Evolutionary conservation across 2,329 filamentous ascomycete species (phyloP), one percentile per base, ranked within the genome.

Genomic region (Hirsutella minnesotensis): DNA sequence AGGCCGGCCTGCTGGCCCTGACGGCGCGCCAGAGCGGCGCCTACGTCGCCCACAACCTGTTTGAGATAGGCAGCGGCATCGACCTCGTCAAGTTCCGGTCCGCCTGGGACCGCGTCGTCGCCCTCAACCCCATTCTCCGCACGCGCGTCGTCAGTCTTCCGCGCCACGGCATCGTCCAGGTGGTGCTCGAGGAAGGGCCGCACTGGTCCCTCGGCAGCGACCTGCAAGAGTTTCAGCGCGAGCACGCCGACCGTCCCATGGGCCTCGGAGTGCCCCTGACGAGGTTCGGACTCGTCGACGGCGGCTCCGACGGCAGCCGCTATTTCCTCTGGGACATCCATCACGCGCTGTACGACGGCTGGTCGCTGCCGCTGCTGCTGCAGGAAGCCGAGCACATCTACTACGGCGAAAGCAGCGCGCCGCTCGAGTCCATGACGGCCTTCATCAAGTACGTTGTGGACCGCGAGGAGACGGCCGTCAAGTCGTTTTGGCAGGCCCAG

Each of bases 281-380:
- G 5, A 38, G 46, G 13, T 47, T 45, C 33, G 40, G 37, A 4
- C 39, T 51, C 4, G 33, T 51, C 4, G 19, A 35, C 4, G 39
- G 12, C 2, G 22, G 21, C 5, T 4, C n/a, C 1, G 38, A 33
- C 13, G 39, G 43, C 2, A 19, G 40, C 2, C 41, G 33, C 4
- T 40, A 19, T 4, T 44, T 53, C 16, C 22, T 50, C 18, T 53
- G 44, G 49, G 46, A 44, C 9, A 46, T 53, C 13, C 53, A 55
- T 35, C 71, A 75, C 46, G 64, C 64, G 9, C 52, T 73, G 0
- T 75, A 74, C 43, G 72, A 75, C 42, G 70, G 70, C n/a, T 73
- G 69, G 68, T 68, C 64, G 0, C 64, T 69, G 62, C 61, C 63
- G 3, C 52, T 70, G 8, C 40, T 56, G 5, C 35, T 56, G 13